Evolutionary conservation across 257 asterid genomes (phyloP).

Genomic region (Solanum appendiculatum): DNA sequence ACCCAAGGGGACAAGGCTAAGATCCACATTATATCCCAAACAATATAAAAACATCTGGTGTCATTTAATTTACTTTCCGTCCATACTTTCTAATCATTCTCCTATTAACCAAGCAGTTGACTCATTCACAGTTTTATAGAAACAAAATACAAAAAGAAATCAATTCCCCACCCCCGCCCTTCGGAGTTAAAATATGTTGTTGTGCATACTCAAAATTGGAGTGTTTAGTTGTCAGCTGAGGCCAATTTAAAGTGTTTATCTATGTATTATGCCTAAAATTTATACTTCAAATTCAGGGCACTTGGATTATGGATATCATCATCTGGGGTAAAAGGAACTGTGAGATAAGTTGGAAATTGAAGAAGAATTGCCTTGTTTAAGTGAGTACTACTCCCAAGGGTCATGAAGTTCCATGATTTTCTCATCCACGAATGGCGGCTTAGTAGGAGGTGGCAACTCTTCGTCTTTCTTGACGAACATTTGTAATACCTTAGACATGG

Average conservation of each 20-base stretch:
- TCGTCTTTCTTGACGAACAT: constrained; percentile 1
- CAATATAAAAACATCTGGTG: too few species aligned
- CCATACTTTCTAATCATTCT: too few species aligned
- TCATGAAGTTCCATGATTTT: background rate
- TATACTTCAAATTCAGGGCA: background rate
- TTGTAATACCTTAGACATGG: constrained; percentile 5
- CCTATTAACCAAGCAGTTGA: too few species aligned
- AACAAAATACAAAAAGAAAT: too few species aligned
- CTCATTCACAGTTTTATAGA: too few species aligned
- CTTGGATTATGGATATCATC: background rate
- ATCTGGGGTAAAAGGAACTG: constrained; percentile 26
- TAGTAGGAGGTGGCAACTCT: background rate
- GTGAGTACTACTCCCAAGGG: background rate
- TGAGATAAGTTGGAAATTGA: constrained; percentile 18
- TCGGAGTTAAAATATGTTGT: too few species aligned
- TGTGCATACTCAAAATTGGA: background rate
- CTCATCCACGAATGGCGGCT: background rate
- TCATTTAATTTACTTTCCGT: too few species aligned
- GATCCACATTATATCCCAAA: too few species aligned
- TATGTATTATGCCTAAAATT: background rate
- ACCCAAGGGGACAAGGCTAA: too few species aligned
- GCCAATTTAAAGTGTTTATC: too few species aligned
- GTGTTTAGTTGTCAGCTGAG: background rate
- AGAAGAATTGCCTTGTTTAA: background rate
- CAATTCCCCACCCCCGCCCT: too few species aligned